A percentile compares a stretch with the other conserved stretches of the same genome.
Conservation (phyloP, 1,284 basidiomycete species). For the Irpex lacteus region DNA sequence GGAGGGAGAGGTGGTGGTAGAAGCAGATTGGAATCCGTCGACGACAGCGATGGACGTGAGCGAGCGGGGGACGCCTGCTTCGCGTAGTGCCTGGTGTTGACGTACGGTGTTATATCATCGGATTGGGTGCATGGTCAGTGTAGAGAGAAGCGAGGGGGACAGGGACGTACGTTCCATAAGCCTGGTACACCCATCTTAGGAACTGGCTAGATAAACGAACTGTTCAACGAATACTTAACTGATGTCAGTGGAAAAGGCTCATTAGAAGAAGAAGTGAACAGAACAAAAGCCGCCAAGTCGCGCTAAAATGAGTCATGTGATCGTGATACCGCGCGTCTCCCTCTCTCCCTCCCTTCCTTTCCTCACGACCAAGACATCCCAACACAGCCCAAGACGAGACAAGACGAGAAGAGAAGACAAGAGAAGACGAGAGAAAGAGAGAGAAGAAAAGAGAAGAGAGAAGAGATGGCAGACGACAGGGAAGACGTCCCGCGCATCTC, state of each 20-base stretch:
- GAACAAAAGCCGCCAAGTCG: too few relatives aligned
- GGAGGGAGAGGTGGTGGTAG: not conserved
- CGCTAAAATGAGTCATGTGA: not conserved
- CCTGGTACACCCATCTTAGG: constrained; percentile 46
- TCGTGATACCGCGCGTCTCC: not conserved
- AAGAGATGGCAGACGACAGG: constrained; percentile 23
- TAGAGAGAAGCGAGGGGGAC: not conserved
- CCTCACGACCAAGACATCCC: too few relatives aligned
- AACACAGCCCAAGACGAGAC: not conserved
- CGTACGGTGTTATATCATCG: not conserved
- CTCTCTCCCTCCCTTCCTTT: too few relatives aligned
- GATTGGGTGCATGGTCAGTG: not conserved
- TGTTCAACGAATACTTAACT: too few relatives aligned
- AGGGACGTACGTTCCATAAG: constrained; percentile 35
- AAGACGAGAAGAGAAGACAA: not conserved
- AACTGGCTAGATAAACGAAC: not conserved
- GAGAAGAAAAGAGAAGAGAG: too few relatives aligned
- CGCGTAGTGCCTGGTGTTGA: constrained; percentile 53
- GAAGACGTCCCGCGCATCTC: constrained; percentile 66
- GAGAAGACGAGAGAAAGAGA: not conserved
- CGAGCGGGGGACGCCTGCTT: constrained; percentile 59
- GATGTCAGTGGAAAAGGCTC: too few relatives aligned
- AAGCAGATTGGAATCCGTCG: constrained; percentile 59
- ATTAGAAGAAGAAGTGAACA: too few relatives aligned
- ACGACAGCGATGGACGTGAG: constrained; percentile 66